phyloP scores from a whole-genome alignment of 2,329 filamentous ascomycete genomes.

The Pseudogymnoascus sp. region DNA sequence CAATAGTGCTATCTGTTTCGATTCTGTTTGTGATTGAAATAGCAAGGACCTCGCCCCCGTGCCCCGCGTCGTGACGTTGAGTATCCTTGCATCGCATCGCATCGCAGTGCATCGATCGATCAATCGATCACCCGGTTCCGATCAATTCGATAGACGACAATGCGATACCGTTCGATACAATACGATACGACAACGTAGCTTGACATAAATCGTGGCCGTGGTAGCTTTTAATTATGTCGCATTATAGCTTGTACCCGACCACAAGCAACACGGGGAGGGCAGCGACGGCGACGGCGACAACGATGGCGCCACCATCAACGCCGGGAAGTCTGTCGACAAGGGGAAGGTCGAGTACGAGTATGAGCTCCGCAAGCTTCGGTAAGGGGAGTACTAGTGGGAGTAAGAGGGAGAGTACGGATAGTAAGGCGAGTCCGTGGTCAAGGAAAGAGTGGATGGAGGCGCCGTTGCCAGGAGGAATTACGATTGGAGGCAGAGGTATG shows the following conservation, averaged over 20 bases:
- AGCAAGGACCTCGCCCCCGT: neutral
- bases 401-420: neutral
- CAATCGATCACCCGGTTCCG: neutral
- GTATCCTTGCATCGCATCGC: neutral
- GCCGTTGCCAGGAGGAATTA: neutral
- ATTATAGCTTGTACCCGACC: neutral
- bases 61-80: neutral
- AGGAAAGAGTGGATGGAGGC: neutral
- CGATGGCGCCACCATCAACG: neutral
- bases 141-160: neutral
- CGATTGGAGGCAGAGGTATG: neutral
- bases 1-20: neutral
- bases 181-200: neutral
- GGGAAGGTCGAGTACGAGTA: neutral
- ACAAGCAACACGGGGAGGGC: neutral
- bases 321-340: neutral
- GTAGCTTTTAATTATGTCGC: neutral
- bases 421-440: neutral
- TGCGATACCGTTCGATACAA: neutral
- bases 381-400: neutral
- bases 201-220: neutral
- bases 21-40: neutral
- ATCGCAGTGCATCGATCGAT: neutral
- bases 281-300: neutral
- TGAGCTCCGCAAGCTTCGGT: neutral